Evolutionary conservation across 2,329 filamentous ascomycete genomes (phyloP), one percentile per base, ranked within the genome.

Genomic region (Macrophomina phaseolina): DNA sequence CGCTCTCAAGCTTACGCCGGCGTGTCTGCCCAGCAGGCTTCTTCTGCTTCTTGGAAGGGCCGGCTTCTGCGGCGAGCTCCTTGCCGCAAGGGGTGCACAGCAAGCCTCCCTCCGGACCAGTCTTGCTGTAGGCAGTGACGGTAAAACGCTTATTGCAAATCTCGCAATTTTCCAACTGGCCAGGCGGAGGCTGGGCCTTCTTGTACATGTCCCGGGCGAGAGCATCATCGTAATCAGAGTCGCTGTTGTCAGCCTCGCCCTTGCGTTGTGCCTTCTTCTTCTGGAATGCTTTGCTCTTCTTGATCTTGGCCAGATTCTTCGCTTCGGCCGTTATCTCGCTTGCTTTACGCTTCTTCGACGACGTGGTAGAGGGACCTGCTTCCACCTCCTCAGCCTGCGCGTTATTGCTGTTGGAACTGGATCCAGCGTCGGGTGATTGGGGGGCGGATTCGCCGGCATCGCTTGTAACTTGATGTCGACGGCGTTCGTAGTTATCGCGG

Each of bases 121-220:
- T 86, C 70, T 93, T 90, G 69, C 91, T 93, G 80, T 97, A 97
- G 0, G 92, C 86, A 0, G 94, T 97, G 52, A 98, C 94, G 0
- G 93, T 97, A 75, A 98, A 98, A 45, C 93, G 89, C 77, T 95
- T 97, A 51, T 86, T 85, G 77, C 94, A 98, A 3, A 89, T 81
- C 69, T 91, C 93, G 75, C 94, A 98, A 71, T 97, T 94, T 69
- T 91, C 93, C 74, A 94, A 87, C 77, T 98, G 94, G 2, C 92
- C 93, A 1, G 93, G 91, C n/a, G 90, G 76, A 1, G 89, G 89
- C 38, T 82, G 82, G 14, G 79, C 72, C 71, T 87, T 88, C 71
- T 85, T 82, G 75, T 86, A 83, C 78, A 87, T 85, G 63, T 85
- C 81, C 61, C 76, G 73, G 5, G 79, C 80, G 34, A 85, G 73